Percentiles rank a stretch among this genome's conserved stretches.
Evolutionary conservation across 148 eudicot species (phyloP).

Genomic region (Euryodendron excelsum): DNA sequence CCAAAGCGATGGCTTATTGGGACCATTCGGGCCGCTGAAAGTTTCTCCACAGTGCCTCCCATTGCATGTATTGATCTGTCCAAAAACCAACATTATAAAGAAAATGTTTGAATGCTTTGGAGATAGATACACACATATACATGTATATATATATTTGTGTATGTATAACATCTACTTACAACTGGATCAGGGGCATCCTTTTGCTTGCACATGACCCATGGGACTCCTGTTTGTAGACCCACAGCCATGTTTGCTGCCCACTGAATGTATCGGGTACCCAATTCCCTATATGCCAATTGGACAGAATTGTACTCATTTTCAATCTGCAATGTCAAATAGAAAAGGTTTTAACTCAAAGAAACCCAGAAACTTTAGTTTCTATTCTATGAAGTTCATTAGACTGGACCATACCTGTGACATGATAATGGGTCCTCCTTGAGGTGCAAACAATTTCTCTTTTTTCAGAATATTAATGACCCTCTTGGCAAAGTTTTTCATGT

Average conservation of each 20-base stretch:
- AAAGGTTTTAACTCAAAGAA: neutral
- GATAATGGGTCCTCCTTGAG: slow-evolving; percentile 93
- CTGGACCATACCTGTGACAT: slow-evolving; percentile 53
- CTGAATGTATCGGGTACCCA: slow-evolving; percentile 43
- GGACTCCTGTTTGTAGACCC: slow-evolving; percentile 48
- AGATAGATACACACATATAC: neutral
- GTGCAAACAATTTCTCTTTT: slow-evolving; percentile 56
- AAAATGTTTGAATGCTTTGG: neutral
- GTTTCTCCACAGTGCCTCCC: slow-evolving; percentile 94
- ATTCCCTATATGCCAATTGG: slow-evolving; percentile 37
- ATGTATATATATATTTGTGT: too few species aligned
- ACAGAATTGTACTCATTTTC: slow-evolving; percentile 74
- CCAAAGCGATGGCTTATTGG: slow-evolving; percentile 79
- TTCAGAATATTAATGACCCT: slow-evolving; percentile 51
- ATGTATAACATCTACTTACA: too few species aligned
- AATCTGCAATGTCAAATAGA: slow-evolving; percentile 33
- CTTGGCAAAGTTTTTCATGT: slow-evolving; percentile 55
- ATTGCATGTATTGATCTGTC: slow-evolving; percentile 84
- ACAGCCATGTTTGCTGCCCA: slow-evolving; percentile 75
- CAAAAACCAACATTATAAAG: neutral
- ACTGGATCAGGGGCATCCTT: slow-evolving; percentile 62
- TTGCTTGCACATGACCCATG: slow-evolving; percentile 92
- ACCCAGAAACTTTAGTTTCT: too few species aligned
- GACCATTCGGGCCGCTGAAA: slow-evolving; percentile 71
- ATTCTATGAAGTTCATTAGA: neutral